phyloP scores from a whole-genome alignment of 306 rosid species.

The Dicorynia guianensis region DNA sequence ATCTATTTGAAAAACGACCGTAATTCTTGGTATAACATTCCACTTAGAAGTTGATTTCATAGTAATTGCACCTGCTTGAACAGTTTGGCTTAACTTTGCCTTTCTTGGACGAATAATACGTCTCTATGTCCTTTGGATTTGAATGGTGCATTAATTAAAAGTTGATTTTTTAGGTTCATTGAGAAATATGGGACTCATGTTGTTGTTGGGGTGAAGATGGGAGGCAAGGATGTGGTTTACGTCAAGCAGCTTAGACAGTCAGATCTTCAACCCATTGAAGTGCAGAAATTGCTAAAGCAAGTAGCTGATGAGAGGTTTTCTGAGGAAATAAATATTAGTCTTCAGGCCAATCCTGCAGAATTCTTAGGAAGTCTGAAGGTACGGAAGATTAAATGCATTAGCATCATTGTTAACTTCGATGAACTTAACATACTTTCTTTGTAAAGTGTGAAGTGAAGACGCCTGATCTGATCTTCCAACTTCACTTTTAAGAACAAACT shows the following conservation, averaged over 20 bases:
- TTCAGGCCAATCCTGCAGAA: conserved; percentile 28
- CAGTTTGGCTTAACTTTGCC: not conserved
- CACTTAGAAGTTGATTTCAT: not conserved
- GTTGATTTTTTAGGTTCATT: conserved; percentile 59
- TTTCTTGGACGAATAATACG: not conserved
- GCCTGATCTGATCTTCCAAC: not conserved
- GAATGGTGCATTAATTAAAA: conserved; percentile 11
- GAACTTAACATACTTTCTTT: not conserved
- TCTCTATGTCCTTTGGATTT: not conserved
- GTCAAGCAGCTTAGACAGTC: conserved; percentile 62
- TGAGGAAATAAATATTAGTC: conserved; percentile 41
- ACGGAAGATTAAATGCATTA: conserved; percentile 21
- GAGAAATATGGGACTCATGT: conserved; percentile 76
- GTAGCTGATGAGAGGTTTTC: conserved; percentile 64
- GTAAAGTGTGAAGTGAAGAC: not conserved
- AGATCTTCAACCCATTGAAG: conserved; percentile 51
- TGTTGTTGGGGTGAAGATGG: conserved; percentile 76
- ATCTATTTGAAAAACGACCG: not conserved
- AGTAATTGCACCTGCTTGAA: not conserved
- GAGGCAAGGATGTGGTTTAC: conserved; percentile 68
- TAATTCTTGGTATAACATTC: not conserved
- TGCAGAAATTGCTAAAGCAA: conserved; percentile 59
- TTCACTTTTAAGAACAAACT: not conserved
- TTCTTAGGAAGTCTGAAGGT: conserved; percentile 49
- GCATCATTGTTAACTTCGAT: not conserved